phyloP scores from a whole-genome alignment of 441 rosid species.

The Flueggea neowawraea region DNA sequence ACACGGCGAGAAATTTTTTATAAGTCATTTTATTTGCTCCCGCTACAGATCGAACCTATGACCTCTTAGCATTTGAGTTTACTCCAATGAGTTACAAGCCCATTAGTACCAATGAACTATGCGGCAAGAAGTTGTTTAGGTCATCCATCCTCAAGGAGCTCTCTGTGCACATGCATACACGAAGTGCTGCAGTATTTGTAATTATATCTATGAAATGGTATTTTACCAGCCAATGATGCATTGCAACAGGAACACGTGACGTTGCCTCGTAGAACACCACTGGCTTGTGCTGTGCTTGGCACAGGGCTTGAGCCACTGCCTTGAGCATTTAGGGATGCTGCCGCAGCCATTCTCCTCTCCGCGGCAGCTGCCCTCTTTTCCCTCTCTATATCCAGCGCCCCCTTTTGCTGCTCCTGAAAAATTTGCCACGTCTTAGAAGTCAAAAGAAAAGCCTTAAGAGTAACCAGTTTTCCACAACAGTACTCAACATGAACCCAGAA shows the following conservation, averaged over 20 bases:
- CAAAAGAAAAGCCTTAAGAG: background rate
- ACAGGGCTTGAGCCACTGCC: conserved; percentile 28
- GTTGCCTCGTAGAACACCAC: conserved; percentile 24
- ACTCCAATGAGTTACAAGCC: too few species aligned
- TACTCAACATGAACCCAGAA: too few species aligned
- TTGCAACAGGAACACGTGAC: conserved; percentile 53
- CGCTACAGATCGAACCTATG: too few species aligned
- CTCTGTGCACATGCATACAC: conserved; percentile 79
- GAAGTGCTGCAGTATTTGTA: conserved; percentile 80
- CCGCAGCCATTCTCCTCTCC: conserved; percentile 75
- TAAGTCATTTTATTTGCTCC: too few species aligned
- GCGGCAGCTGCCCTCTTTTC: conserved; percentile 98
- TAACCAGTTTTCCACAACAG: background rate
- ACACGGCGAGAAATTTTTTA: too few species aligned
- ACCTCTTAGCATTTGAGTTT: too few species aligned
- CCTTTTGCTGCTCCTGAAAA: conserved; percentile 66
- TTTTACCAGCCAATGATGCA: conserved; percentile 57
- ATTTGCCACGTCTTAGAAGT: background rate
- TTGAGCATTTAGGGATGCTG: conserved; percentile 30
- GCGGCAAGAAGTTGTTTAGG: too few species aligned
- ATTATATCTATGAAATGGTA: conserved; percentile 72
- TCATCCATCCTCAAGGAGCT: conserved; percentile 47
- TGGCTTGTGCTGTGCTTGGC: conserved; percentile 19
- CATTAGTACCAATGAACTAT: too few species aligned
- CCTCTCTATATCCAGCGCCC: conserved; percentile 63